A percentile compares a stretch with the other conserved stretches of the same genome.
These are phyloP conservation scores for Vinca minor DNA, from an alignment of 257 asterid genomes.

Conservation along the genomic window DNA sequence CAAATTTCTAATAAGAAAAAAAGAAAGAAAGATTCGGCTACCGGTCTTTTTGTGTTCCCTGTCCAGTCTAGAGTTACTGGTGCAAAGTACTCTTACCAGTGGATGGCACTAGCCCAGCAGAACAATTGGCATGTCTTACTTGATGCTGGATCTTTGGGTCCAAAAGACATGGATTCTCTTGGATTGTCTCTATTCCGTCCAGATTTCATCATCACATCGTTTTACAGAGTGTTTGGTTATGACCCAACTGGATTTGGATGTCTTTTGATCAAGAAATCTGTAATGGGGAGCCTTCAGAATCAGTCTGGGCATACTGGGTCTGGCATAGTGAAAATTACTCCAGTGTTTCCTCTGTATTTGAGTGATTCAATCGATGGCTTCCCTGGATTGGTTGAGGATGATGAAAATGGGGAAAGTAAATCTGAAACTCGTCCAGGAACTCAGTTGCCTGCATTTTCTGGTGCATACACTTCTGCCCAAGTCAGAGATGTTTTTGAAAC, in stretches of 20 bases:
- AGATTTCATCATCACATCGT: constrained; percentile 89
- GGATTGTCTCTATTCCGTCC: constrained; percentile 94
- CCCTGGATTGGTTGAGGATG: constrained; percentile 72
- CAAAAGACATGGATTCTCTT: constrained; percentile 97
- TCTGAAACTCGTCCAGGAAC: constrained; percentile 53
- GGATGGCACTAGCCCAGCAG: constrained; percentile 99
- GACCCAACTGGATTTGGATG: constrained; percentile 99
- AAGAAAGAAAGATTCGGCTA: constrained; percentile 84
- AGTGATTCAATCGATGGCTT: constrained; percentile 89
- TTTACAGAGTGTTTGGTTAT: constrained; percentile 89
- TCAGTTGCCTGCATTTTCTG: constrained; percentile 98
- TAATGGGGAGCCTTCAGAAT: constrained; percentile 81
- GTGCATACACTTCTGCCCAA: constrained; percentile 93
- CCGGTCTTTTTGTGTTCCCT: constrained; percentile 93
- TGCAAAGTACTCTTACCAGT: constrained; percentile 91
- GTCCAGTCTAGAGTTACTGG: constrained; percentile 97
- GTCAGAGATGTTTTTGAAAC: constrained; percentile 88
- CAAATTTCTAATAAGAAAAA: constrained; percentile 76
- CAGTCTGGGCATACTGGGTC: constrained; percentile 94
- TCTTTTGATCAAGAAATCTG: constrained; percentile 90
- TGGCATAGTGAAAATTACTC: constrained; percentile 88
- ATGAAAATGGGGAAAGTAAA: constrained; percentile 47
- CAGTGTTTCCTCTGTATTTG: constrained; percentile 77
- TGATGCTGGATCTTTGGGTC: constrained; percentile 98
- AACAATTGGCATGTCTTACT: constrained; percentile 98